Percentiles rank a stretch among this genome's conserved stretches.
Evolutionary conservation across 2,329 filamentous ascomycete species (phyloP).

Genomic region (Eutypa lata): DNA sequence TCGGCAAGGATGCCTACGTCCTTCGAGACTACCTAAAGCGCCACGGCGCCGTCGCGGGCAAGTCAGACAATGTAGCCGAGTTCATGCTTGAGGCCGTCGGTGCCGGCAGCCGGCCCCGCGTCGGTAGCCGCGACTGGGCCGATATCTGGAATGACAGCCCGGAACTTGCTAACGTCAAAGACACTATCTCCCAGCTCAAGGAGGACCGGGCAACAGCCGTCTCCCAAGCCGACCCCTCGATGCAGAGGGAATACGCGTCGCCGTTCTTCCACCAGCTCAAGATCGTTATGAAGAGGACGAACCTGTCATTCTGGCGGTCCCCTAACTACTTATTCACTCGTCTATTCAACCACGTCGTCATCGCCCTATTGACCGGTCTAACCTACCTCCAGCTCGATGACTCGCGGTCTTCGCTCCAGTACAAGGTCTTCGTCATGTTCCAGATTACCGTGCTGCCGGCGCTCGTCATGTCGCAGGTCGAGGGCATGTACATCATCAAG

Average conservation of each 20-base stretch:
- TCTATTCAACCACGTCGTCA: constrained; percentile 78
- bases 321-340: constrained; percentile 88
- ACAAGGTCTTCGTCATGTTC: constrained; percentile 87
- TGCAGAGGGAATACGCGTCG: constrained; percentile 78
- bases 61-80: constrained; percentile 62
- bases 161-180: constrained; percentile 65
- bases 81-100: constrained; percentile 87
- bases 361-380: constrained; percentile 75
- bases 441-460: constrained; percentile 82
- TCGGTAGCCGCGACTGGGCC: constrained; percentile 75
- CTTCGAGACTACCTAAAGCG: constrained; percentile 63
- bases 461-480: constrained; percentile 78
- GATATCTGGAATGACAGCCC: constrained; percentile 74
- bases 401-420: constrained; percentile 73
- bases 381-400: constrained; percentile 76
- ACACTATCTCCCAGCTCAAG: constrained; percentile 66
- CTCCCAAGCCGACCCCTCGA: constrained; percentile 42
- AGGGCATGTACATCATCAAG: constrained; percentile 78
- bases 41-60: constrained; percentile 57
- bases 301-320: constrained; percentile 78
- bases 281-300: constrained; percentile 69
- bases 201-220: constrained; percentile 46
- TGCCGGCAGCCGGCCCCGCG: constrained; percentile 67
- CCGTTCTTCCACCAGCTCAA: constrained; percentile 76
- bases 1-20: constrained; percentile 69